phyloP scores from a whole-genome alignment of 2,329 filamentous ascomycete species.

The Talaromyces funiculosus region DNA sequence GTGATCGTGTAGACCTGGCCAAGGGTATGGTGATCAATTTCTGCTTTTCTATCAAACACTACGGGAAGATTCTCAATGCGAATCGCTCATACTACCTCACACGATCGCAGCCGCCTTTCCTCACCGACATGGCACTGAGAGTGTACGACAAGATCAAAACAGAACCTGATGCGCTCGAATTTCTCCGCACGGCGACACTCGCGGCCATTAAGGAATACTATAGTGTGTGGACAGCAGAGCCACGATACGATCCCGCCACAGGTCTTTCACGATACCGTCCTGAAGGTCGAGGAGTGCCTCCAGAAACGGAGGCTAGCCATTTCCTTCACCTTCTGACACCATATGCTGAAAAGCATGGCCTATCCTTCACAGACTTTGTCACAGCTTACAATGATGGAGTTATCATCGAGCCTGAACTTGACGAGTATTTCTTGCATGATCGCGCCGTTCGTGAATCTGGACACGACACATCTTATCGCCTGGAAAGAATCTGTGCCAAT shows the following conservation, averaged over 20 bases:
- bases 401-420: conserved; percentile 78
- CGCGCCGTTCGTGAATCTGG: conserved; percentile 93
- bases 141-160: conserved; percentile 92
- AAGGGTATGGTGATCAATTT: conserved; percentile 96
- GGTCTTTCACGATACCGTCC: conserved; percentile 82
- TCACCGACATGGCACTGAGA: conserved; percentile 93
- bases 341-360: conserved; percentile 75
- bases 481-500: conserved; percentile 81
- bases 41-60: conserved; percentile 96
- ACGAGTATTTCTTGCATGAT: conserved; percentile 94
- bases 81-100: conserved; percentile 93
- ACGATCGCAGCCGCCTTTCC: conserved; percentile 89
- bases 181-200: conserved; percentile 71
- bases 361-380: conserved; percentile 81
- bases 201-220: conserved; percentile 97
- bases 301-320: conserved; percentile 82
- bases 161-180: conserved; percentile 72
- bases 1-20: conserved; percentile 77
- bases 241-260: conserved; percentile 69
- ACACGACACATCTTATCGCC: conserved; percentile 90
- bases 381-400: conserved; percentile 74
- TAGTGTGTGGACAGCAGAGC: conserved; percentile 75
- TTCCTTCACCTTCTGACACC: conserved; percentile 78
- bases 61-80: conserved; percentile 96
- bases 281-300: conserved; percentile 76